A percentile compares a stretch with the other conserved stretches of the same genome.
These are phyloP conservation scores for Elaeis oleifera DNA, from an alignment of 202 grass and related monocot genomes.

Conservation along the genomic window DNA sequence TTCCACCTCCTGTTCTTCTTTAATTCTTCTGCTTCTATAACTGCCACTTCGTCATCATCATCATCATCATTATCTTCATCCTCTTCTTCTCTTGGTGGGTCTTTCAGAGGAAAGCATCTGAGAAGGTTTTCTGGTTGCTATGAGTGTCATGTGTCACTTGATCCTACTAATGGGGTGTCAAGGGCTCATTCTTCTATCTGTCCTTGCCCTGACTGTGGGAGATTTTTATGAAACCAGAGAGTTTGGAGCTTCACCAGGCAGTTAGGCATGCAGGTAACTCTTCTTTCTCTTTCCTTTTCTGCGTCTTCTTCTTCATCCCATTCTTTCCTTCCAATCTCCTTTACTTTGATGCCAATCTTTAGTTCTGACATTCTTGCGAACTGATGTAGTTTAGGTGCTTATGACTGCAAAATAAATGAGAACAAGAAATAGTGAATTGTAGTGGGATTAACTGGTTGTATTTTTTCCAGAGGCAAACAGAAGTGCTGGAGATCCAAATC, in stretches of 20 bases:
- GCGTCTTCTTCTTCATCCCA: background rate
- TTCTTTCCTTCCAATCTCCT: background rate
- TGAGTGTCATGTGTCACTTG: conserved; percentile 42
- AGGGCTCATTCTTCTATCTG: conserved; percentile 32
- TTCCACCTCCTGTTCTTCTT: conserved; percentile 29
- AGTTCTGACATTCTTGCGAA: no score
- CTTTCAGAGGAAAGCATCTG: conserved; percentile 51
- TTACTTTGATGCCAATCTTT: no score
- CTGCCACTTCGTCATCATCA: background rate
- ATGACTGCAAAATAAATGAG: no score
- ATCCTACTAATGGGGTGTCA: conserved; percentile 36
- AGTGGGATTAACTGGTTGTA: no score
- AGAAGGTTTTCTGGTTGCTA: conserved; percentile 70
- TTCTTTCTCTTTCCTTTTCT: background rate
- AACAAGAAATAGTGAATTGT: no score
- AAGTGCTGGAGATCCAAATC: no score
- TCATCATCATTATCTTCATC: conserved; percentile 29
- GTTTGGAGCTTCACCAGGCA: conserved; percentile 57
- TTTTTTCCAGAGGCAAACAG: no score
- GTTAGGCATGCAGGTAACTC: conserved; percentile 53
- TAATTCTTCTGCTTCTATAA: conserved; percentile 28
- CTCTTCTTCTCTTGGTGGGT: conserved; percentile 45
- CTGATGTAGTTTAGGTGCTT: no score
- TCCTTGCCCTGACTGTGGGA: conserved; percentile 59
- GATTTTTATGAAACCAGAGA: conserved; percentile 58